These are phyloP conservation scores for Fusarium setosum DNA, from an alignment of 2,329 filamentous ascomycete species.

Conservation along the genomic window DNA sequence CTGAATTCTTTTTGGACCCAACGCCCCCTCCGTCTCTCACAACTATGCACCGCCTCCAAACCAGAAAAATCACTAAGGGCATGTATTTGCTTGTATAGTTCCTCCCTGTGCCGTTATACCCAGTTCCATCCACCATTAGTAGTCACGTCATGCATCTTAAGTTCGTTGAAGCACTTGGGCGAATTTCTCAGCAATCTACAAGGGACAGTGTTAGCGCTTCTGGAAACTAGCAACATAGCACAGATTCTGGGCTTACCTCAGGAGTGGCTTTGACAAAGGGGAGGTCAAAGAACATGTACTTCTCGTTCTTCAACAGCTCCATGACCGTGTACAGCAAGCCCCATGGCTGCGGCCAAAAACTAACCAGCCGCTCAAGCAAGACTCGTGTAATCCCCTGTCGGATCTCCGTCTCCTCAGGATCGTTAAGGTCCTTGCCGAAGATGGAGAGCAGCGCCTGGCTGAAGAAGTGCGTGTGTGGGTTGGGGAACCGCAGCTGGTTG, in stretches of 20 bases:
- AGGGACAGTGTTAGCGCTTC: slow-evolving; percentile 15
- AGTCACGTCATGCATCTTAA: slow-evolving; percentile 29
- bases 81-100: slow-evolving; percentile 27
- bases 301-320: slow-evolving; percentile 91
- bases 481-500: slow-evolving; percentile 92
- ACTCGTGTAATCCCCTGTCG: slow-evolving; percentile 92
- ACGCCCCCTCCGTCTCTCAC: slow-evolving; percentile 35
- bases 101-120: slow-evolving; percentile 27
- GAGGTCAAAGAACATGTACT: slow-evolving; percentile 91
- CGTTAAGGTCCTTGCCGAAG: slow-evolving; percentile 80
- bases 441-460: slow-evolving; percentile 85
- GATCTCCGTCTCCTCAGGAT: slow-evolving; percentile 82
- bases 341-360: slow-evolving; percentile 95
- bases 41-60: slow-evolving; percentile 39
- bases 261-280: slow-evolving; percentile 91
- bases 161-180: slow-evolving; percentile 49
- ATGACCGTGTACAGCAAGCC: slow-evolving; percentile 88
- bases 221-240: background rate
- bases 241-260: slow-evolving; percentile 70
- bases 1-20: slow-evolving; percentile 42
- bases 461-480: slow-evolving; percentile 92
- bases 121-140: slow-evolving; percentile 10
- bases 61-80: slow-evolving; percentile 35
- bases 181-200: slow-evolving; percentile 52
- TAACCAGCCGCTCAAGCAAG: slow-evolving; percentile 86